Conservation (phyloP, 1,284 basidiomycete genomes). For the Naganishia sp. region DNA sequence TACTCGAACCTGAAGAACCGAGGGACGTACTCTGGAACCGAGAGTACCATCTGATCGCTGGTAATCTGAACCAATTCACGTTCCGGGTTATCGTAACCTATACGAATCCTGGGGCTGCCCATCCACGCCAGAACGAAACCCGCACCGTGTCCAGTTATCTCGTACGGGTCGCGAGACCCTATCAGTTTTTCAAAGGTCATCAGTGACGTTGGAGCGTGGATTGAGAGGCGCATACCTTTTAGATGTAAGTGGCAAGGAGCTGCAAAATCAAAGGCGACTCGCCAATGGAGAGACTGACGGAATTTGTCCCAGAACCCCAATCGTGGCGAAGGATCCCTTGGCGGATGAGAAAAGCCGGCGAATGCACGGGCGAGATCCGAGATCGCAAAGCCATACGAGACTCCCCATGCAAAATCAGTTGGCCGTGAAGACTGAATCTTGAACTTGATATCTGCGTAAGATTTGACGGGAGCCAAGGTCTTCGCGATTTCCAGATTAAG, state of each 20-base stretch:
- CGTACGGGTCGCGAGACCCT: slow-evolving; percentile 85
- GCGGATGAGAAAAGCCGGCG: slow-evolving; percentile 76
- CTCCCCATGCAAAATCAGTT: slow-evolving; percentile 84
- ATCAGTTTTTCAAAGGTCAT: neutral
- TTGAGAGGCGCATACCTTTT: slow-evolving; percentile 64
- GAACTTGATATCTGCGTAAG: slow-evolving; percentile 77
- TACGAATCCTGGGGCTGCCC: slow-evolving; percentile 69
- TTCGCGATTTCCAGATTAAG: slow-evolving; percentile 77
- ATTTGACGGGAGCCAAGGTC: slow-evolving; percentile 93
- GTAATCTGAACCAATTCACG: slow-evolving; percentile 80
- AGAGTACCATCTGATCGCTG: slow-evolving; percentile 76
- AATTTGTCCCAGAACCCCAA: slow-evolving; percentile 97
- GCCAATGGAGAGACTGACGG: slow-evolving; percentile 82
- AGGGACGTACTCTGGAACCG: slow-evolving; percentile 75
- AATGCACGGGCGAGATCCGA: slow-evolving; percentile 84
- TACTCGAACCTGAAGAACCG: no score
- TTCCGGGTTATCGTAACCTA: slow-evolving; percentile 74
- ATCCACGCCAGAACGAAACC: slow-evolving; percentile 89
- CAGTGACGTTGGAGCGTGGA: neutral
- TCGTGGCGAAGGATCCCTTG: slow-evolving; percentile 80
- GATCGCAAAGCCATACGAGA: slow-evolving; percentile 81
- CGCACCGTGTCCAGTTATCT: slow-evolving; percentile 71
- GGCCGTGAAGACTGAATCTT: slow-evolving; percentile 66
- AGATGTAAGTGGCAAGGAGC: slow-evolving; percentile 77
- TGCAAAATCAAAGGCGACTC: slow-evolving; percentile 68